phyloP scores from a whole-genome alignment of 2,329 filamentous ascomycete genomes.

The Laburnicola sp. region DNA sequence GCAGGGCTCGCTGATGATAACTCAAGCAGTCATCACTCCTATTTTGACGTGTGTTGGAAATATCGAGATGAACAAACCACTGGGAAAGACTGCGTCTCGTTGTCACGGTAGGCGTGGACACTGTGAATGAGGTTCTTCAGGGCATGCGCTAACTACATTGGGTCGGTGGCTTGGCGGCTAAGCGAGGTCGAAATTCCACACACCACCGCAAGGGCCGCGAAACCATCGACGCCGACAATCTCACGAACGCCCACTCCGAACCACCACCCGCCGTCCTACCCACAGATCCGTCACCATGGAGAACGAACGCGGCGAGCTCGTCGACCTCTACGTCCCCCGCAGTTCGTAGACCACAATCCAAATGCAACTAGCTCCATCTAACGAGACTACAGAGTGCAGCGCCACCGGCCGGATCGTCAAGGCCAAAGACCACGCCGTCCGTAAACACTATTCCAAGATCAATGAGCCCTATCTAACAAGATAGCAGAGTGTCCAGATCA shows the following conservation, averaged over 20 bases:
- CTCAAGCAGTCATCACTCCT: too few relatives aligned
- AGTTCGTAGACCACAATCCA: background rate
- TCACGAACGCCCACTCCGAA: constrained; percentile 31
- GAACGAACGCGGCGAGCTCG: constrained; percentile 99
- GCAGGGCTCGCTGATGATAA: too few relatives aligned
- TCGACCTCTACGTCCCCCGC: constrained; percentile 65
- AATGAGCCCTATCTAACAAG: too few relatives aligned
- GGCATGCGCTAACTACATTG: too few relatives aligned
- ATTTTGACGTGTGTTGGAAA: too few relatives aligned
- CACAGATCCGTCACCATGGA: constrained; percentile 72
- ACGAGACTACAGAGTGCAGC: constrained; percentile 29
- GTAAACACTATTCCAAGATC: too few relatives aligned
- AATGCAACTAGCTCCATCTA: constrained; percentile 13
- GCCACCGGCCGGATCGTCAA: constrained; percentile 65
- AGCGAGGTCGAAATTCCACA: constrained; percentile 18
- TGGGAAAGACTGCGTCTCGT: too few relatives aligned
- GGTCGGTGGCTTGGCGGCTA: background rate
- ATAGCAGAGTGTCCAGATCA: constrained; percentile 73
- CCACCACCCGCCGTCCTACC: constrained; percentile 27
- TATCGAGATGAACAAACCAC: too few relatives aligned
- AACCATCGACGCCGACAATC: constrained; percentile 28
- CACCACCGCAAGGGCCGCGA: constrained; percentile 15
- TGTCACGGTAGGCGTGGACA: too few relatives aligned
- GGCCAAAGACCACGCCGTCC: constrained; percentile 97
- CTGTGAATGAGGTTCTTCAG: too few relatives aligned